Evolutionary conservation across 371 early-diverging fungal genomes (phyloP).

Genomic region (Rhizomucor miehei): DNA sequence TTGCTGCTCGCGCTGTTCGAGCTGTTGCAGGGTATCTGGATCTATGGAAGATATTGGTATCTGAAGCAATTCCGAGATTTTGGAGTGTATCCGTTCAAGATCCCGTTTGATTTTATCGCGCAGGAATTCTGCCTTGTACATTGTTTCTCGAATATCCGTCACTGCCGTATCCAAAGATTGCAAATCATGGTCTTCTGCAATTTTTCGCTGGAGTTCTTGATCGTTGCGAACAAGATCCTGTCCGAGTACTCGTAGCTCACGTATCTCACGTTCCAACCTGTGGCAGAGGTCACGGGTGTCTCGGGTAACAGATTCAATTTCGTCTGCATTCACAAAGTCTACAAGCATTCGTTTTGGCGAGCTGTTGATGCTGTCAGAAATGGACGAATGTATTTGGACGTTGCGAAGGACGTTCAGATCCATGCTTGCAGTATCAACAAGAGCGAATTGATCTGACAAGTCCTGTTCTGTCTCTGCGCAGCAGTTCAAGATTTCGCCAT

Average conservation of each 20-base stretch:
- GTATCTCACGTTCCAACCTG: slow-evolving; percentile 14
- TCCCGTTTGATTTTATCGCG: slow-evolving; percentile 36
- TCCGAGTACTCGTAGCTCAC: slow-evolving; percentile 14
- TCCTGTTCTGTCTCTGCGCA: slow-evolving; percentile 21
- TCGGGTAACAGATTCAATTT: slow-evolving; percentile 8
- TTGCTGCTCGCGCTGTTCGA: background rate
- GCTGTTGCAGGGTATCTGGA: slow-evolving; percentile 1
- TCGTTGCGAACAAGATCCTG: slow-evolving; percentile 17
- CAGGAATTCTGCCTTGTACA: slow-evolving; percentile 18
- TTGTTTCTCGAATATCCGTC: slow-evolving; percentile 22
- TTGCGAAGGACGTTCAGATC: slow-evolving; percentile 26
- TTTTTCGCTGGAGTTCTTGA: slow-evolving; percentile 19
- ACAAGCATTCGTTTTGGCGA: slow-evolving; percentile 9
- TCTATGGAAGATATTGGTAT: slow-evolving; percentile 17
- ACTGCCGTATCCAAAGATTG: slow-evolving; percentile 27
- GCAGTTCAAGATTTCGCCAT: slow-evolving; percentile 15
- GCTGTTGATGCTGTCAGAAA: slow-evolving; percentile 3
- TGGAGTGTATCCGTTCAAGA: slow-evolving; percentile 25
- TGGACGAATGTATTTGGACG: slow-evolving; percentile 26
- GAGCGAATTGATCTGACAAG: slow-evolving; percentile 13
- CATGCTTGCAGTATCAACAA: slow-evolving; percentile 17
- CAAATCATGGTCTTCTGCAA: slow-evolving; percentile 25
- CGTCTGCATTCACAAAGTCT: slow-evolving; percentile 25
- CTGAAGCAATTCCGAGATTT: slow-evolving; percentile 25
- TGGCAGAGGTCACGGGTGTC: slow-evolving; percentile 22